Conservation (phyloP, 345 rosid species). For the Schrenkiella parvula region DNA sequence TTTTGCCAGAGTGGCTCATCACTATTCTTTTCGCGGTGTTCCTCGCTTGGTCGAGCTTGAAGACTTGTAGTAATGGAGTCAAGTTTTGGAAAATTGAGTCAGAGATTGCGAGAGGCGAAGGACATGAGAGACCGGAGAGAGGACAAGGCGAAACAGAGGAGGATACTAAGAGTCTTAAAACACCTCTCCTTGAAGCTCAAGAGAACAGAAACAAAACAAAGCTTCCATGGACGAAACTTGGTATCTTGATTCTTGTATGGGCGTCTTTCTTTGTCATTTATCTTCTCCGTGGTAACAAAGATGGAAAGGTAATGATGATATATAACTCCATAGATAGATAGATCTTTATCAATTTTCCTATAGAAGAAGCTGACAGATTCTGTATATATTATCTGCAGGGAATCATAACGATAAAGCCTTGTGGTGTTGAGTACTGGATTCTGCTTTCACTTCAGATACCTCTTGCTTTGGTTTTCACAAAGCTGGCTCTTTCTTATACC, state of each 20-base stretch:
- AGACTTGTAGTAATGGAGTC: constrained; percentile 68
- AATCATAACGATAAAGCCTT: constrained; percentile 47
- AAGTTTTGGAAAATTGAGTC: constrained; percentile 62
- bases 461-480: constrained; percentile 66
- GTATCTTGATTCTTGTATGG: constrained; percentile 65
- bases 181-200: constrained; percentile 42
- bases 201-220: constrained; percentile 8
- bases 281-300: constrained; percentile 65
- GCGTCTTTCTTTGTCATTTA: constrained; percentile 59
- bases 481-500: constrained; percentile 43
- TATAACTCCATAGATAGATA: not conserved
- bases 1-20: constrained; percentile 86
- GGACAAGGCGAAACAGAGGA: constrained; percentile 34
- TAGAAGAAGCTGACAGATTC: not conserved
- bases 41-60: constrained; percentile 71
- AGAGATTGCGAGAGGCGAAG: constrained; percentile 33
- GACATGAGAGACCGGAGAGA: constrained; percentile 37
- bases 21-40: constrained; percentile 64
- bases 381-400: constrained; percentile 42
- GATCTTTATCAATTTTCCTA: not conserved
- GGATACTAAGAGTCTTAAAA: constrained; percentile 23
- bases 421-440: constrained; percentile 72
- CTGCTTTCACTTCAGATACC: constrained; percentile 73
- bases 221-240: constrained; percentile 71
- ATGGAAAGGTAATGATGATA: constrained; percentile 51